These are phyloP conservation scores for Pseudogymnoascus pannorum DNA, from an alignment of 2,329 filamentous ascomycete genomes.

Conservation along the genomic window DNA sequence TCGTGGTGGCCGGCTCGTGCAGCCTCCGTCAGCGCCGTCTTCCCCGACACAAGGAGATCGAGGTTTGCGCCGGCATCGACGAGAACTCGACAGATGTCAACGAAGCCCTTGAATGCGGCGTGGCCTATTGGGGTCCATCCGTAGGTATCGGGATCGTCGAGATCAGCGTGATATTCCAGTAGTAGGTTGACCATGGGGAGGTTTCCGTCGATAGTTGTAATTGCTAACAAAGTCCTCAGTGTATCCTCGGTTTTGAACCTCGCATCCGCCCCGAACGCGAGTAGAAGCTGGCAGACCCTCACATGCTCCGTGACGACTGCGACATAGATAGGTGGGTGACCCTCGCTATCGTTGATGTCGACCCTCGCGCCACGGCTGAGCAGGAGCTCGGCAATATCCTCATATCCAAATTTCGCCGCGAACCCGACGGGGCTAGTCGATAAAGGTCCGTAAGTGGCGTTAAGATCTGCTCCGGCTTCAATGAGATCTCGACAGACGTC, in stretches of 20 bases:
- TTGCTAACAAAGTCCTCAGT: not conserved
- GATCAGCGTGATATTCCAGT: not conserved
- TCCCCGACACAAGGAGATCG: not conserved
- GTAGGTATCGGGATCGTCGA: not conserved
- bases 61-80: not conserved
- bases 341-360: not conserved
- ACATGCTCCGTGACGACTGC: not conserved
- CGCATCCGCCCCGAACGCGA: not conserved
- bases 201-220: not conserved
- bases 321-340: not conserved
- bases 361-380: not conserved
- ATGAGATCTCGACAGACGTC: not conserved
- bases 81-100: not conserved
- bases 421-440: not conserved
- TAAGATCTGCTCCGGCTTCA: not conserved
- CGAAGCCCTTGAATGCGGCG: not conserved
- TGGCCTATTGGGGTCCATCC: conserved; percentile 2
- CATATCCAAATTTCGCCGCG: not conserved
- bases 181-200: not conserved
- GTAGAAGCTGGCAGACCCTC: not conserved
- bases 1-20: not conserved
- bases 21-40: conserved; percentile 1
- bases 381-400: not conserved
- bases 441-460: not conserved
- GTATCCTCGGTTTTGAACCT: not conserved